These are phyloP conservation scores for Cyberlindnera samutprakarnensis DNA, from an alignment of 805 yeast species.

Conservation along the genomic window DNA sequence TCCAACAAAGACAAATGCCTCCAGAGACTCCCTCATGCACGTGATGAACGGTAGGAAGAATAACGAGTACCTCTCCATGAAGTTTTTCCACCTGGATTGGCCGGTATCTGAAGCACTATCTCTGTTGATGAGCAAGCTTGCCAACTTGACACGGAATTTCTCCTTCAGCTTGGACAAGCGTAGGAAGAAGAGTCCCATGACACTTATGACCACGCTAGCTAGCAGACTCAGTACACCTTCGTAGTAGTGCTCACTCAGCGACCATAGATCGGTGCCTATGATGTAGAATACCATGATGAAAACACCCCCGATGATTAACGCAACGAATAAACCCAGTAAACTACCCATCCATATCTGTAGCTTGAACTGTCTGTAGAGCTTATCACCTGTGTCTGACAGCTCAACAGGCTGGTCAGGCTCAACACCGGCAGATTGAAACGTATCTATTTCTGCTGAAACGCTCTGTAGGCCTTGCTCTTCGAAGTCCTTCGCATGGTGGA, in stretches of 20 bases:
- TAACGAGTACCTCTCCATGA: constrained; percentile 56
- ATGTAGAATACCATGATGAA: constrained; percentile 66
- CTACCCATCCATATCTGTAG: constrained; percentile 84
- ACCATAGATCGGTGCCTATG: constrained; percentile 82
- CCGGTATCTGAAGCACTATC: constrained; percentile 3
- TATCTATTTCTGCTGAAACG: background rate
- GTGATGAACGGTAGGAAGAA: constrained; percentile 80
- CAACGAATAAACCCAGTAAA: constrained; percentile 55
- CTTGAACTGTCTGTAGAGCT: constrained; percentile 38
- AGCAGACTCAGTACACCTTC: constrained; percentile 78
- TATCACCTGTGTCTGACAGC: constrained; percentile 21
- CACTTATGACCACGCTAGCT: constrained; percentile 71
- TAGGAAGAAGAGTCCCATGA: constrained; percentile 80
- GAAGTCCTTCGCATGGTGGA: constrained; percentile 23
- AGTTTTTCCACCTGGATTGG: constrained; percentile 24
- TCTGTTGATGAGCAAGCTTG: constrained; percentile 28
- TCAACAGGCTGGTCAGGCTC: background rate
- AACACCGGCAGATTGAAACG: background rate
- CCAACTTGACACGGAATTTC: constrained; percentile 67
- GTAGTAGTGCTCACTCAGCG: constrained; percentile 81
- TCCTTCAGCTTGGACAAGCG: constrained; percentile 75
- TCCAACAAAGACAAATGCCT: constrained; percentile 87
- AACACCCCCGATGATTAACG: constrained; percentile 64
- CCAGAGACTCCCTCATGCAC: constrained; percentile 82
- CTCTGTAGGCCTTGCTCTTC: background rate